Evolutionary conservation across 108 stramenopile genomes (phyloP).

Genomic region (Cyclostephanos tholiformis): DNA sequence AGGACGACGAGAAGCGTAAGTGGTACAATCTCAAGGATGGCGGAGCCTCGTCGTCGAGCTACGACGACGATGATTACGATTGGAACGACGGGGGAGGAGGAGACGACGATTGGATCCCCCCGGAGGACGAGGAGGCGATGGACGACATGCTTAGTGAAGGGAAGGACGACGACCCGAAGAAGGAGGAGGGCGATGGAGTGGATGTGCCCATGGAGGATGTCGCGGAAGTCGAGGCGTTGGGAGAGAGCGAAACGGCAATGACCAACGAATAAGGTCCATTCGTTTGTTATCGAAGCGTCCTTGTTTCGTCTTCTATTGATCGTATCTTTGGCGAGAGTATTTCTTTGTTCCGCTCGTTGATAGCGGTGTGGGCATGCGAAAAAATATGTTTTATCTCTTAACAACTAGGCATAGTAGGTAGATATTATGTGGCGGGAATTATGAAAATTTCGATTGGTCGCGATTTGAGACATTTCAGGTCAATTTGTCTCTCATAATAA

Average conservation of each 20-base stretch:
- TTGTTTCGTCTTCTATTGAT: too few relatives aligned
- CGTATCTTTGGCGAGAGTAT: too few relatives aligned
- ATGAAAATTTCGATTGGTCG: too few relatives aligned
- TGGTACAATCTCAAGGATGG: neutral
- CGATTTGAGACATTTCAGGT: too few relatives aligned
- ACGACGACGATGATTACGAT: neutral
- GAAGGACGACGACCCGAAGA: neutral
- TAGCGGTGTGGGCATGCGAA: too few relatives aligned
- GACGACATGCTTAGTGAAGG: neutral
- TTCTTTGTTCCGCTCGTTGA: too few relatives aligned
- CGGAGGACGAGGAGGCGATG: neutral
- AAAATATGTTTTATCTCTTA: too few relatives aligned
- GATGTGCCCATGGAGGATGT: neutral
- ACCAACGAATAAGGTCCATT: neutral
- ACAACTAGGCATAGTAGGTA: too few relatives aligned
- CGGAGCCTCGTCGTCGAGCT: neutral
- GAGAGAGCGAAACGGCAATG: neutral
- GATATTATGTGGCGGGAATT: too few relatives aligned
- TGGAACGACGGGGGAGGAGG: neutral
- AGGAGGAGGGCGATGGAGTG: too few relatives aligned
- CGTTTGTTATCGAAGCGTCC: too few relatives aligned
- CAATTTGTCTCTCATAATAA: too few relatives aligned
- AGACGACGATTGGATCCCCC: neutral
- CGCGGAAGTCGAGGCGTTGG: neutral
- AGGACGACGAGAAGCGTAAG: neutral